Evolutionary conservation across 139 green algal genomes (phyloP), one percentile per base, ranked within the genome.

Genomic region (Pseudopediastrum boryanum): DNA sequence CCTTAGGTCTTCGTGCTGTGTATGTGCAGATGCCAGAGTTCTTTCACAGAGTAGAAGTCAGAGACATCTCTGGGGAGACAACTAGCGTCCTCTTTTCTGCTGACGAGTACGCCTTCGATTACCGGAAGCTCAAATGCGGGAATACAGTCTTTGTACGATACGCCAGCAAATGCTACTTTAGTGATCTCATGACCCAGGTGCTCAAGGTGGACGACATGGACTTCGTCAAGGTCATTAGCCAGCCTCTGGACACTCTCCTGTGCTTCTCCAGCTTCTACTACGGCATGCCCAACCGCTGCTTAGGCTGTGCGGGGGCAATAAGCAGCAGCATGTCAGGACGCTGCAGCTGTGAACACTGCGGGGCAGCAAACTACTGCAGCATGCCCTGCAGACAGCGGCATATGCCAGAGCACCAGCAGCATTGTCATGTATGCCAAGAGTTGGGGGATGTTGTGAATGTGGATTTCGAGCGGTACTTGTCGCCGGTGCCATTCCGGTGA

Each of bases 121-220:
- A 80, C 36, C 16, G 8, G 3, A 46, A 79, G 6, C 77, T 90
- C 39, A 56, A 41, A n/a, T 42, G n/a, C 1, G 86, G 86, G n/a
- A 25, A 43, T 58, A 90, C 83, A 2, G 31, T 88, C 12, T 90
- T 90, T 75, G 74, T 90, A 31, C 74, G 86, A 5, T 90, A 90
- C 62, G 86, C 86, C 2, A 46, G 68, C 56, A 80, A 85, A 19
- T 84, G 73, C 43, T 90, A 83, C 83, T 90, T 90, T 74, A 81
- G 58, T 2, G 86, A 90, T 74, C 78, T 90, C 27, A 75, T 72
- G 64, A 82, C 76, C 9, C 76, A 82, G 76, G 74, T 81, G 62
- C 0, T 82, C 29, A 75, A 76, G 31, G 76, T 82, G 35, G 76
- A 82, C 10, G 76, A 82, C 76, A 46, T 31, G 36, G 36, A 27